A percentile compares a stretch with the other conserved stretches of the same genome.
phyloP scores from a whole-genome alignment of 202 grass and related monocot genomes.

The Schoenoplectus triqueter region DNA sequence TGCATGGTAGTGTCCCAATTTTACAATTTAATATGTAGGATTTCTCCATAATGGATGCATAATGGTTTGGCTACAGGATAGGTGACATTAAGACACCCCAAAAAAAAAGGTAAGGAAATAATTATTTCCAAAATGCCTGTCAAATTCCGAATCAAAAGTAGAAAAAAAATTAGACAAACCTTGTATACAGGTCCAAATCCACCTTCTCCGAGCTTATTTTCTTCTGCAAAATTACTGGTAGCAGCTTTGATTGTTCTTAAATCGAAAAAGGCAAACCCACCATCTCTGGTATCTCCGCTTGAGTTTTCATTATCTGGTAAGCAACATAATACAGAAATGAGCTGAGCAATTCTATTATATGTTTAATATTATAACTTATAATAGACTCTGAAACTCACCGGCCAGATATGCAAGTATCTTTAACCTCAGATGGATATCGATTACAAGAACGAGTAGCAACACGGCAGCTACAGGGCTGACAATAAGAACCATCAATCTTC shows the following conservation, averaged over 20 bases:
- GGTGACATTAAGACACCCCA: neutral
- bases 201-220: constrained; percentile 67
- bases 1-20: neutral
- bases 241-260: constrained; percentile 50
- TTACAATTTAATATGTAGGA: neutral
- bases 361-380: constrained; percentile 7
- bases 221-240: constrained; percentile 58
- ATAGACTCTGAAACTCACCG: constrained; percentile 40
- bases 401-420: constrained; percentile 20
- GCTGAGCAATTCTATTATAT: neutral
- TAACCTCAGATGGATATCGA: constrained; percentile 39
- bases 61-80: neutral
- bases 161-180: constrained; percentile 35
- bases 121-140: neutral
- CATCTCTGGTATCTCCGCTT: constrained; percentile 40
- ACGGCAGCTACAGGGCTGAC: constrained; percentile 40
- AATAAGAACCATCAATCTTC: constrained; percentile 9
- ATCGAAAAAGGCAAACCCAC: constrained; percentile 53
- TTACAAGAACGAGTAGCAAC: constrained; percentile 19
- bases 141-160: neutral
- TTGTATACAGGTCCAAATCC: constrained; percentile 79
- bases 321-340: neutral
- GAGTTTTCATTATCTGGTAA: neutral
- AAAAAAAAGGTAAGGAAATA: no score
- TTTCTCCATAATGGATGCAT: neutral